These are phyloP conservation scores for Ogataea angusta DNA, from an alignment of 805 yeast genomes.

Conservation along the genomic window DNA sequence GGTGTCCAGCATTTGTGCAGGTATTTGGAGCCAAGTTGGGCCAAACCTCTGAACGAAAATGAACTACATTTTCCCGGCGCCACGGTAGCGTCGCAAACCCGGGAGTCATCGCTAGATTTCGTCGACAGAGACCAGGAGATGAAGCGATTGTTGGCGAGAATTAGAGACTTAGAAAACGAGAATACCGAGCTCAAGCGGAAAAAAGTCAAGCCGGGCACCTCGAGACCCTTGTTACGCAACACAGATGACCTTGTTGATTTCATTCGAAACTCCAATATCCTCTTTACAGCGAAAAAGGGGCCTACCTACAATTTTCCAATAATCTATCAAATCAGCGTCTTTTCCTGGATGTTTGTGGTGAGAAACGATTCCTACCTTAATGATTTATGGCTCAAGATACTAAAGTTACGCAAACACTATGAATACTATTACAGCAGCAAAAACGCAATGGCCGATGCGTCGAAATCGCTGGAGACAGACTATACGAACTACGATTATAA, in stretches of 20 bases:
- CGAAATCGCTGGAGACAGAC: constrained; percentile 31
- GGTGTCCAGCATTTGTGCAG: constrained; percentile 58
- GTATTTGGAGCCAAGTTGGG: constrained; percentile 61
- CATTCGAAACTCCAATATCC: constrained; percentile 32
- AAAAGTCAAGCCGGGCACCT: constrained; percentile 1
- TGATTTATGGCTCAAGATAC: constrained; percentile 45
- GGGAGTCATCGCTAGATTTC: background rate
- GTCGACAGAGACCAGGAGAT: constrained; percentile 25
- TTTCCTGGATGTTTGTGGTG: constrained; percentile 58
- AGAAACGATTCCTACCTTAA: constrained; percentile 56
- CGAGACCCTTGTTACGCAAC: constrained; percentile 13
- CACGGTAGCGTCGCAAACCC: constrained; percentile 8
- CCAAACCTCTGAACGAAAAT: constrained; percentile 39
- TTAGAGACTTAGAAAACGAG: constrained; percentile 31
- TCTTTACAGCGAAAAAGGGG: constrained; percentile 36
- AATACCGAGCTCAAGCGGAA: constrained; percentile 20
- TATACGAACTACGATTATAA: constrained; percentile 31
- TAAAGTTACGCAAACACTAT: constrained; percentile 35
- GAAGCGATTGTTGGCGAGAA: constrained; percentile 19
- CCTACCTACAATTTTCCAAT: constrained; percentile 36
- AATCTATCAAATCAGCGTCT: constrained; percentile 41
- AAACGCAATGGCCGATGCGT: constrained; percentile 29
- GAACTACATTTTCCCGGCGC: constrained; percentile 28
- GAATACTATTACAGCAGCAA: constrained; percentile 34
- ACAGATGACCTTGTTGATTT: constrained; percentile 32